A percentile compares a stretch with the other conserved stretches of the same genome.
Conservation (phyloP, 2,329 filamentous ascomycete genomes). For the Rutstroemia sp. region DNA sequence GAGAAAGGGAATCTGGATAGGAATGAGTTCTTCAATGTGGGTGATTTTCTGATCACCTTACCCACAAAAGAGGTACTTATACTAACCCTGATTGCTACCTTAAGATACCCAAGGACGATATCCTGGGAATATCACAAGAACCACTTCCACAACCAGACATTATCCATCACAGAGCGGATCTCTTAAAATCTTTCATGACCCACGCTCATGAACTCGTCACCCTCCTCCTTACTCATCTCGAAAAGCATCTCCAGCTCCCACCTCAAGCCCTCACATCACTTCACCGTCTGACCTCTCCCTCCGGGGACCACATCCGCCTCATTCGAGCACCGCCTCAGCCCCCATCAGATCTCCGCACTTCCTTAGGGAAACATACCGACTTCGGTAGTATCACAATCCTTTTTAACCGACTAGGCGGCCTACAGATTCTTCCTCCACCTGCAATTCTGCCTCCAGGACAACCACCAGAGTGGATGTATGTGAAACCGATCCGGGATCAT, state of each 20-base stretch:
- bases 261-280: conserved; percentile 14
- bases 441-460: conserved; percentile 19
- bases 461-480: too few relatives aligned
- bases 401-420: conserved; percentile 34
- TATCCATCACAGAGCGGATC: too few relatives aligned
- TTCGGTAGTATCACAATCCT: conserved; percentile 34
- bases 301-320: conserved; percentile 22
- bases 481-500: conserved; percentile 29
- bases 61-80: too few relatives aligned
- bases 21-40: too few relatives aligned
- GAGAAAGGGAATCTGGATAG: too few relatives aligned
- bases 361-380: conserved; percentile 31
- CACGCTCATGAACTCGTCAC: conserved; percentile 9
- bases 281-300: conserved; percentile 13
- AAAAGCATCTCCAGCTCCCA: conserved; percentile 22
- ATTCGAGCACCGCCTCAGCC: too few relatives aligned
- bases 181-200: too few relatives aligned
- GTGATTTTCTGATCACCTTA: too few relatives aligned
- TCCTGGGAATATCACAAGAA: too few relatives aligned
- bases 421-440: conserved; percentile 31
- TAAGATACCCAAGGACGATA: too few relatives aligned
- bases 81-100: too few relatives aligned
- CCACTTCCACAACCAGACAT: too few relatives aligned
- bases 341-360: conserved; percentile 4
- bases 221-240: conserved; percentile 20